Evolutionary conservation across 2,329 filamentous ascomycete genomes (phyloP).

Genomic region (Cryphonectria parasitica): DNA sequence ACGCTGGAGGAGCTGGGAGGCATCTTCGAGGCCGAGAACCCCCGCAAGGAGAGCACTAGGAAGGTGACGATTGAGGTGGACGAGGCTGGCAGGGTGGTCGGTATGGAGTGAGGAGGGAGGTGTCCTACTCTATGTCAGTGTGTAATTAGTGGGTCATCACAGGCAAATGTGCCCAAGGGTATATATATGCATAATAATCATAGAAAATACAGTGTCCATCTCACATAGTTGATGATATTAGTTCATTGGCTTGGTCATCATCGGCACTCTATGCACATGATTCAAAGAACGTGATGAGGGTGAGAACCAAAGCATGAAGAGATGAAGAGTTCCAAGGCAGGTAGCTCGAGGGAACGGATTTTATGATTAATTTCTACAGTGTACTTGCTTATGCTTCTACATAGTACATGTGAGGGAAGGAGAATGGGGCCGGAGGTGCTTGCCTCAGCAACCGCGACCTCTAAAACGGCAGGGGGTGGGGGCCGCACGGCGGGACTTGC

Average conservation of each 20-base stretch:
- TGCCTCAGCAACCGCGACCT: background rate
- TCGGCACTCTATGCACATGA: too few species aligned
- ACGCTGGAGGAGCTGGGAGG: conserved; percentile 26
- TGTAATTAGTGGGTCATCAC: too few species aligned
- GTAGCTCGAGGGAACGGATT: too few species aligned
- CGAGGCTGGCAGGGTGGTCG: conserved; percentile 24
- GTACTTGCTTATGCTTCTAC: too few species aligned
- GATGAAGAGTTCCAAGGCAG: too few species aligned
- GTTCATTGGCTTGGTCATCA: too few species aligned
- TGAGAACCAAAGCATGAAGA: too few species aligned
- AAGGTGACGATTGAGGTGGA: conserved; percentile 27
- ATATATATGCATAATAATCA: too few species aligned
- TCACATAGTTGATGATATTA: too few species aligned
- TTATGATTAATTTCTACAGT: background rate
- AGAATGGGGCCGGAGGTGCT: background rate
- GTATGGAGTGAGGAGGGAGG: conserved; percentile 16
- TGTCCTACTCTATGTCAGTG: background rate
- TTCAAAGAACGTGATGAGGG: too few species aligned
- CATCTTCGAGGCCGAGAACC: conserved; percentile 25
- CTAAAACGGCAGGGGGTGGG: background rate
- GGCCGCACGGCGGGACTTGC: background rate
- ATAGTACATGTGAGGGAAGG: background rate
- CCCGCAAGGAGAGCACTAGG: conserved; percentile 25
- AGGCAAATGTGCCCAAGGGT: too few species aligned
- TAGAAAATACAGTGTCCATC: too few species aligned